A percentile compares a stretch with the other conserved stretches of the same genome.
Conservation (phyloP, 2,329 filamentous ascomycete species). For the Thermomyces lanuginosus region DNA sequence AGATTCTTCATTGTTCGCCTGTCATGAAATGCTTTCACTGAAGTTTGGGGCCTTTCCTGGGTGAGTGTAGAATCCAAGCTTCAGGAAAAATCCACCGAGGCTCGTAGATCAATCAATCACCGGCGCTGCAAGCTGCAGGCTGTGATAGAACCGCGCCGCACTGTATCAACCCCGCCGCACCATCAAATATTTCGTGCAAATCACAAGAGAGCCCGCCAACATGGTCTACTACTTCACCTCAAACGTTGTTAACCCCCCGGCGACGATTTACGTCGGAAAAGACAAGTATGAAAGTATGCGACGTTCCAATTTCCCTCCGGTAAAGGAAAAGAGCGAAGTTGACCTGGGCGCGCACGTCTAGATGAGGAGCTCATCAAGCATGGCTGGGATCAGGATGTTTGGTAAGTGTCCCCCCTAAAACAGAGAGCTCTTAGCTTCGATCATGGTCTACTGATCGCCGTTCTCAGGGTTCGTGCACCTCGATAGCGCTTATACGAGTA, state of each 20-base stretch:
- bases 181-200: too few species aligned
- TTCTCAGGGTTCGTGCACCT: constrained; percentile 7
- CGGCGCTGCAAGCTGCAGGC: too few species aligned
- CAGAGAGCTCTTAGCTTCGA: too few species aligned
- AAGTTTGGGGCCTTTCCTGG: too few species aligned
- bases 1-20: too few species aligned
- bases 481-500: constrained; percentile 2
- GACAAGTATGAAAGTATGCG: constrained; percentile 92
- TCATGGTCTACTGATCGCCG: constrained; percentile 1
- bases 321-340: constrained; percentile 3
- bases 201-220: too few species aligned
- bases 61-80: too few species aligned
- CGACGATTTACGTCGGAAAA: constrained; percentile 90
- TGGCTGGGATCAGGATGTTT: constrained; percentile 90
- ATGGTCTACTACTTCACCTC: constrained; percentile 98
- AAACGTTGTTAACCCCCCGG: constrained; percentile 61
- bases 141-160: too few species aligned
- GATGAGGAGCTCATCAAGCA: constrained; percentile 93
- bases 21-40: too few species aligned
- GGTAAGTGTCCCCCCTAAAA: constrained; percentile 44
- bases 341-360: constrained; percentile 24
- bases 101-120: too few species aligned
- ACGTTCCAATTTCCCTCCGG: constrained; percentile 7
- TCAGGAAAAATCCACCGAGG: too few species aligned
- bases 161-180: too few species aligned